phyloP scores from a whole-genome alignment of 1,284 basidiomycete genomes.

The Tilletiopsis washingtonensis region DNA sequence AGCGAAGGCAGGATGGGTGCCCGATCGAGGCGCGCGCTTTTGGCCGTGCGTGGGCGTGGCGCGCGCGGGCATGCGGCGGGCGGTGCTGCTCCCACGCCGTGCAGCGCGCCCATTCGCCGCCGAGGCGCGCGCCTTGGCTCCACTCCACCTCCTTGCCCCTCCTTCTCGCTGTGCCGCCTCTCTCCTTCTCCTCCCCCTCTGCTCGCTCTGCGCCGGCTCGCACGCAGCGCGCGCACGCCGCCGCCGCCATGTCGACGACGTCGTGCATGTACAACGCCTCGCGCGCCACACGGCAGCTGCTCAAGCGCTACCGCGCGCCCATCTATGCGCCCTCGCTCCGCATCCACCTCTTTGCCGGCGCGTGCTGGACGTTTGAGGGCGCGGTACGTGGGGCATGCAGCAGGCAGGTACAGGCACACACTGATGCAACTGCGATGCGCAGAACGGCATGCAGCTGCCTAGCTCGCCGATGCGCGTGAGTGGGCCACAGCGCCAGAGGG shows the following conservation, averaged over 20 bases:
- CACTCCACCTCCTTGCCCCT: too few species aligned
- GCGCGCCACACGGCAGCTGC: constrained; percentile 40
- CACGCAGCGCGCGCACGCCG: not conserved
- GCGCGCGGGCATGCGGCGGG: too few species aligned
- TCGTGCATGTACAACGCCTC: constrained; percentile 43
- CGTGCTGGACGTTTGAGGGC: constrained; percentile 41
- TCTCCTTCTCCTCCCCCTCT: not conserved
- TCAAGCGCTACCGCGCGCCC: constrained; percentile 34
- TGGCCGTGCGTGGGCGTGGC: too few species aligned
- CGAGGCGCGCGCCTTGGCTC: too few species aligned
- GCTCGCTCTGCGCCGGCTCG: not conserved
- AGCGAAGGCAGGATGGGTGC: too few species aligned
- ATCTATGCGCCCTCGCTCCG: constrained; percentile 35
- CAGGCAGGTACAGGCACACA: not conserved
- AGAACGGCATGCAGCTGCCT: not conserved
- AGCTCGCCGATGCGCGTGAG: not conserved
- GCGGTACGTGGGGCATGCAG: not conserved
- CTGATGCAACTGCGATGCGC: too few species aligned
- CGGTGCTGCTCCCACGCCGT: too few species aligned
- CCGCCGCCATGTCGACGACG: constrained; percentile 36
- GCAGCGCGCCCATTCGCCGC: too few species aligned
- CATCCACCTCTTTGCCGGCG: constrained; percentile 36
- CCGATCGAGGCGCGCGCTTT: too few species aligned
- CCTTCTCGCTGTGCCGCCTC: too few species aligned
- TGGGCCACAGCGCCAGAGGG: not conserved